These are phyloP conservation scores for Porogramme epimiltina DNA, from an alignment of 1,284 basidiomycete genomes.

Conservation along the genomic window DNA sequence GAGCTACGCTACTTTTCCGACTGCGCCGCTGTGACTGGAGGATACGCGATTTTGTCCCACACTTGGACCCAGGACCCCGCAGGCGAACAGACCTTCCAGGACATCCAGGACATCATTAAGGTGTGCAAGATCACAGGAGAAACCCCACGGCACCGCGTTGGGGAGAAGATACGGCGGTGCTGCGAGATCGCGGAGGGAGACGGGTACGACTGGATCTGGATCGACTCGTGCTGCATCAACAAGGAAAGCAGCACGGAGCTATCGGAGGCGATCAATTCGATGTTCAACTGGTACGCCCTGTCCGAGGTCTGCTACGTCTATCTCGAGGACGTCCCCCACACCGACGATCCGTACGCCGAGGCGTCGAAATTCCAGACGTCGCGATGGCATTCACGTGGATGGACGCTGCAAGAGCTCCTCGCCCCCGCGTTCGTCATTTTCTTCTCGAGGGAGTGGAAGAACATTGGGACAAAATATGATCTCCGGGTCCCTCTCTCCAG, in stretches of 20 bases:
- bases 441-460: background rate
- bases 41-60: background rate
- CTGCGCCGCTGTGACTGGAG: background rate
- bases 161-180: background rate
- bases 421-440: background rate
- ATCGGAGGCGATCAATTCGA: background rate
- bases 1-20: background rate
- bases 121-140: background rate
- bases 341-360: too few species aligned
- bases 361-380: too few species aligned
- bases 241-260: background rate
- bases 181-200: background rate
- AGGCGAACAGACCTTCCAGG: background rate
- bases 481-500: too few species aligned
- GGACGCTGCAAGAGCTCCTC: constrained; percentile 2
- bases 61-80: background rate
- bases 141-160: background rate
- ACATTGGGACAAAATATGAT: background rate
- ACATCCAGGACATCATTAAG: background rate
- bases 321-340: background rate
- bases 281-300: background rate
- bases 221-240: background rate
- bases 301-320: background rate
- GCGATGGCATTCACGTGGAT: constrained; percentile 4
- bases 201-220: background rate